phyloP scores from a whole-genome alignment of 2,329 filamentous ascomycete genomes.

The Venturia effusa region DNA sequence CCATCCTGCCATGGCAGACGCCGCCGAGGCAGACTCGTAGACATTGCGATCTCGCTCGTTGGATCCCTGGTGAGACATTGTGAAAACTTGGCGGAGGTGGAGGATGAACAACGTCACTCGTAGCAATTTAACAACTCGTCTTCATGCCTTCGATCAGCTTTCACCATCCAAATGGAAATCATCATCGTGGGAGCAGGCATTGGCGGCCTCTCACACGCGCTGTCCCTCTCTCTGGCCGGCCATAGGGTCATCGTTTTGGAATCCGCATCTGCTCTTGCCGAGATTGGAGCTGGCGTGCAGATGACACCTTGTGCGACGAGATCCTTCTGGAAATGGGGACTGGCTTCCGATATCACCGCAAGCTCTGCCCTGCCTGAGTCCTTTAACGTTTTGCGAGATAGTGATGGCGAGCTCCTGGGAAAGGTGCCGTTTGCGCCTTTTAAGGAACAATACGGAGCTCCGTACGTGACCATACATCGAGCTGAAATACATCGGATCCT shows the following conservation, averaged over 20 bases:
- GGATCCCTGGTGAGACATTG: background rate
- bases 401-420: constrained; percentile 10
- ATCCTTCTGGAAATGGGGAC: constrained; percentile 29
- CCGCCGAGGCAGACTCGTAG: too few relatives aligned
- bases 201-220: constrained; percentile 42
- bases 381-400: background rate
- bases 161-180: constrained; percentile 22
- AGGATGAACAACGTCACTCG: background rate
- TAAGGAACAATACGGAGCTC: constrained; percentile 29
- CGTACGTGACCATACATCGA: constrained; percentile 46
- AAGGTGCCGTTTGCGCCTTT: constrained; percentile 11
- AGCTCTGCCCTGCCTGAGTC: constrained; percentile 2
- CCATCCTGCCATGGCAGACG: background rate
- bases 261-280: constrained; percentile 33
- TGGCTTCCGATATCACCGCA: constrained; percentile 16
- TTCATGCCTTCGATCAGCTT: background rate
- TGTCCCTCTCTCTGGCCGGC: constrained; percentile 35
- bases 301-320: constrained; percentile 37
- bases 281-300: constrained; percentile 42
- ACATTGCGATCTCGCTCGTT: too few relatives aligned
- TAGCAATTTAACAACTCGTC: background rate
- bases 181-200: constrained; percentile 45
- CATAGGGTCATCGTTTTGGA: constrained; percentile 40
- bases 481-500: constrained; percentile 35
- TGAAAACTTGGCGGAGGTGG: background rate